Base-by-base conservation (phyloP, 2,329 filamentous ascomycete species). In the Verticillium dahliae region DNA sequence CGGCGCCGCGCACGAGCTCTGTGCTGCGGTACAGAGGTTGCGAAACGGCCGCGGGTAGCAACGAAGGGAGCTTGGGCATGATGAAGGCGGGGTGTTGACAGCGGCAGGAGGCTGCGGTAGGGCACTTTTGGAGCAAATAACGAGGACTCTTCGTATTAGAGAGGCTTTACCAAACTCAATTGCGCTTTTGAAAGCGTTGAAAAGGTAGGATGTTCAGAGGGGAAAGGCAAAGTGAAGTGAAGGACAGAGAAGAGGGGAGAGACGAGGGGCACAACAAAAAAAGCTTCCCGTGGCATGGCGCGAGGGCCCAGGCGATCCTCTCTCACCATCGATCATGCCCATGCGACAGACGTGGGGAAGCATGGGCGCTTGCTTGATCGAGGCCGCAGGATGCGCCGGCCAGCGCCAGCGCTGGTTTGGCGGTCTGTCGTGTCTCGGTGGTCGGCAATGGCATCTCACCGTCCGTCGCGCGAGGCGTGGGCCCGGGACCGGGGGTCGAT, bases 1-100 rank as follows among this genome's bases (percentile, higher is more conserved):
- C 67, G 18, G 73, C 69, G 31, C 73, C 71, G 58, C 80, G 78
- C 45, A 80, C 64, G 33, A 76, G 63, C 62, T 80, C 76, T 31
- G 74, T 71, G 35, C 75, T 73, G 56, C 70, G 72, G 33, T 73
- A 73, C 18, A 80, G 67, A 33, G 78, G 75, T 62, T 72, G 69
- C 35, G 73, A 72, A 62, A 81, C 63, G 54, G 71, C 65, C 15
- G 72, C 68, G 14, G 78, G 75, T 35, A 65, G 62, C 34, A 80
- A 68, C 41, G 73, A 71, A 45, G 75, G 74, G 63, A 69, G 56
- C 61, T 65, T 65, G 50, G 64, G 64, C 64, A 65, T 65, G 57
- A 50, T 50, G 27, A 27, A 3, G 45, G 45, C 45, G 45, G 11
- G n/a, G 45, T n/a, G 45, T 50, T 27, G 27, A 27, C 45, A 11